These are phyloP conservation scores for Colletotrichum euphorbiae DNA, from an alignment of 2,329 filamentous ascomycete species.

Conservation along the genomic window DNA sequence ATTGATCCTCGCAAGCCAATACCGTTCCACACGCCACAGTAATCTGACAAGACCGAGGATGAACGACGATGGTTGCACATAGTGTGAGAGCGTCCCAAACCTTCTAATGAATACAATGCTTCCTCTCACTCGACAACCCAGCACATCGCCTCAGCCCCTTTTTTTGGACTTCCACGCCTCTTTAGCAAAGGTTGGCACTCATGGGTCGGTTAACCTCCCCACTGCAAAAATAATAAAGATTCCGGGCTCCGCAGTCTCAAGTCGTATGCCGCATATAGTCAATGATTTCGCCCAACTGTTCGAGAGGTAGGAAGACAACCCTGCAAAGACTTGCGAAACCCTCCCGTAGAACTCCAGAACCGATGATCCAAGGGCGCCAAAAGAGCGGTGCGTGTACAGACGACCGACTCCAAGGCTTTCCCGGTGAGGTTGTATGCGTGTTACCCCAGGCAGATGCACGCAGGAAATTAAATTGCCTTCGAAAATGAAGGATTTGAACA, in stretches of 20 bases:
- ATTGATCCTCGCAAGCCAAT: conserved; percentile 34
- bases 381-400: conserved; percentile 14
- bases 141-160: conserved; percentile 14
- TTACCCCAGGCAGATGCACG: conserved; percentile 28
- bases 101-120: conserved; percentile 39
- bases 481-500: conserved; percentile 17
- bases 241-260: conserved; percentile 35
- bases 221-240: conserved; percentile 20
- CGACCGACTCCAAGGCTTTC: conserved; percentile 1
- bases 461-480: conserved; percentile 28
- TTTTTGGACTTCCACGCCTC: conserved; percentile 24
- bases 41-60: conserved; percentile 34
- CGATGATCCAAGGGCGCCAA: conserved; percentile 19
- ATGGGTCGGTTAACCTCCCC: conserved; percentile 24
- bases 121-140: conserved; percentile 1
- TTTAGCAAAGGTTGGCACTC: conserved; percentile 26
- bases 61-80: conserved; percentile 19
- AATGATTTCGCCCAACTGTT: conserved; percentile 37
- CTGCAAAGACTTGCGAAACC: conserved; percentile 30
- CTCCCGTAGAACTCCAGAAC: conserved; percentile 34
- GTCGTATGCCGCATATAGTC: conserved; percentile 40
- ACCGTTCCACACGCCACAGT: conserved; percentile 33
- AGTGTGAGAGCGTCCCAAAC: conserved; percentile 3
- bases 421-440: conserved; percentile 19
- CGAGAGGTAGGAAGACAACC: conserved; percentile 21